Conservation (phyloP, 2,329 filamentous ascomycete genomes). For the Macroventuria anomochaeta region DNA sequence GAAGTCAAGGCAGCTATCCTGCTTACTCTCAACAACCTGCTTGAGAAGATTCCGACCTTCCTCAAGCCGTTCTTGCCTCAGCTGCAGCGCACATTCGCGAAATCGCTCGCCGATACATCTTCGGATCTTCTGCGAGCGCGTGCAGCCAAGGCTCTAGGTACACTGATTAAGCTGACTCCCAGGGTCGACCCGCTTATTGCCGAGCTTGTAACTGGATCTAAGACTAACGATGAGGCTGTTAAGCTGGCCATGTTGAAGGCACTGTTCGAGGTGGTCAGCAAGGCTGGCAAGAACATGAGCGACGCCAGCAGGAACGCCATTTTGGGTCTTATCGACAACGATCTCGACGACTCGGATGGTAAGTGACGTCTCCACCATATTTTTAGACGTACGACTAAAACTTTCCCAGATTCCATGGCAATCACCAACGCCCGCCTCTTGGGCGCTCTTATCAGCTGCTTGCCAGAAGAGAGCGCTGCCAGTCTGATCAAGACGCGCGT, state of each 20-base stretch:
- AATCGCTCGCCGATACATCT: constrained; percentile 89
- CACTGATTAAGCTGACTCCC: constrained; percentile 92
- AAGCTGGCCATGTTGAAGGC: constrained; percentile 97
- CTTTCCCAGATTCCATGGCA: constrained; percentile 66
- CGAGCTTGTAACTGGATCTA: constrained; percentile 94
- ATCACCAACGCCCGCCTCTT: constrained; percentile 91
- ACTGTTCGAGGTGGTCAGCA: constrained; percentile 93
- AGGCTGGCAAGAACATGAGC: constrained; percentile 93
- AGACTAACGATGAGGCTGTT: constrained; percentile 85
- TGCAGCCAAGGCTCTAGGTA: constrained; percentile 92
- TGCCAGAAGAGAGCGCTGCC: constrained; percentile 73
- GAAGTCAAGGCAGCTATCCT: constrained; percentile 97
- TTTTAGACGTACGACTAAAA: not conserved
- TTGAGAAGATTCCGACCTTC: constrained; percentile 95
- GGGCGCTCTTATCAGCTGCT: constrained; percentile 85
- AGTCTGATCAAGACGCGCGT: constrained; percentile 72
- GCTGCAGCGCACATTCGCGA: constrained; percentile 94
- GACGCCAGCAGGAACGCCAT: constrained; percentile 88
- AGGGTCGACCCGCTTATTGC: constrained; percentile 92
- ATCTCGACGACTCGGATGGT: constrained; percentile 75
- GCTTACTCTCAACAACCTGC: constrained; percentile 88
- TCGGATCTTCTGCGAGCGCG: constrained; percentile 87
- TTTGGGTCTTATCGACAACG: constrained; percentile 84
- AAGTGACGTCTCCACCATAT: constrained; percentile 29
- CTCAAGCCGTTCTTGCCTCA: constrained; percentile 97